A percentile compares a stretch with the other conserved stretches of the same genome.
phyloP scores from a whole-genome alignment of 2,329 filamentous ascomycete species.

The Apiospora aurea region DNA sequence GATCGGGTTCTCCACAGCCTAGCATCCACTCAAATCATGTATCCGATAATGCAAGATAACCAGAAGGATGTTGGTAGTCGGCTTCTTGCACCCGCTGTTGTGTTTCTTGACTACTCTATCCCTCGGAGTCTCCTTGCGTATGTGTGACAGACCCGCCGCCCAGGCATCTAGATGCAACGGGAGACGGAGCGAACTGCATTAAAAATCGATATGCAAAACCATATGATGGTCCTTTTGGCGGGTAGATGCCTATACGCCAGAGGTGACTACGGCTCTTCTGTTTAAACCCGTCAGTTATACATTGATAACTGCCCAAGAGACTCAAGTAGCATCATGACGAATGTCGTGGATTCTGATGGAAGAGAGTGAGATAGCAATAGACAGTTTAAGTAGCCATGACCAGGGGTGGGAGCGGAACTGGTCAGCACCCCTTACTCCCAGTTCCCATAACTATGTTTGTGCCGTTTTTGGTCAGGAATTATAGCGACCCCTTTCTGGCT shows the following conservation, averaged over 20 bases:
- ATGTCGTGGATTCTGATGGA: not conserved
- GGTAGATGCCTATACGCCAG: too few relatives aligned
- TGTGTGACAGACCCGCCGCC: not conserved
- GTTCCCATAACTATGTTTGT: not conserved
- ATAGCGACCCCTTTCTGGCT: not conserved
- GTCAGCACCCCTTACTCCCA: not conserved
- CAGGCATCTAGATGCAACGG: constrained; percentile 5
- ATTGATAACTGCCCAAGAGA: too few relatives aligned
- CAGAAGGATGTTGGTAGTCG: not conserved
- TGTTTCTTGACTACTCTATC: not conserved
- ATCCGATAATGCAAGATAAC: not conserved
- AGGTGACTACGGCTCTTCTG: too few relatives aligned
- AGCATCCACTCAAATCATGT: not conserved
- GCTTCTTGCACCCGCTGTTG: not conserved
- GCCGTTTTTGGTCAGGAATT: not conserved
- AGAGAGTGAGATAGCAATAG: not conserved
- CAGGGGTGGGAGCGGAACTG: not conserved
- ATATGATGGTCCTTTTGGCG: not conserved
- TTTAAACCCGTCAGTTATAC: too few relatives aligned
- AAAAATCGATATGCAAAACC: not conserved
- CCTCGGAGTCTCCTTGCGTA: not conserved
- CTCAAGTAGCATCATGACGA: not conserved
- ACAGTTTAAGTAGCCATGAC: not conserved
- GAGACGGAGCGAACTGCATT: not conserved
- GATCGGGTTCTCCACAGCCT: not conserved